phyloP scores from a whole-genome alignment of 2,329 filamentous ascomycete genomes.

The Dryadomyces quercivorus region DNA sequence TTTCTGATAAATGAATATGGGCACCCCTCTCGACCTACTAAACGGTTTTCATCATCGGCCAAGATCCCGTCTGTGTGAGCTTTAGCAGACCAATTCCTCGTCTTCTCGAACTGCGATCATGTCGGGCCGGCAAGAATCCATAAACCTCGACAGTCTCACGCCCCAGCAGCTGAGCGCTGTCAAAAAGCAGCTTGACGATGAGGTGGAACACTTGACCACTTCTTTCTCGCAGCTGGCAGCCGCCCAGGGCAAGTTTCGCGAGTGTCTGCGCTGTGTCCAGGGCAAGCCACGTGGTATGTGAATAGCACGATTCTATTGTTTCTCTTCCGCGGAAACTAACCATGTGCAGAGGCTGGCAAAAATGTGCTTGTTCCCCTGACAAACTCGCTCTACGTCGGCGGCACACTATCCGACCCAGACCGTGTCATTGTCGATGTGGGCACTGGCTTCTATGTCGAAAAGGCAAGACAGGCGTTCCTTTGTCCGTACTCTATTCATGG shows the following conservation, averaged over 20 bases:
- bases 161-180: conserved; percentile 78
- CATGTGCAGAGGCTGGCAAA: conserved; percentile 20
- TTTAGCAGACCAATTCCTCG: neutral
- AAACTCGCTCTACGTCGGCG: conserved; percentile 86
- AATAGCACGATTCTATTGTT: neutral
- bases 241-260: conserved; percentile 83
- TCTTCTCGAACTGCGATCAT: neutral
- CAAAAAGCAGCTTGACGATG: conserved; percentile 92
- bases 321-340: neutral
- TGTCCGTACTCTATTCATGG: neutral
- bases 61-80: too few relatives aligned
- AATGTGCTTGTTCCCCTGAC: conserved; percentile 85
- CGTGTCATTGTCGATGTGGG: conserved; percentile 85
- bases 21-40: neutral
- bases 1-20: neutral
- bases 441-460: conserved; percentile 91
- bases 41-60: neutral
- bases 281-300: conserved; percentile 15
- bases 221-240: conserved; percentile 85
- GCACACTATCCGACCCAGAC: conserved; percentile 59
- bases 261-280: conserved; percentile 71
- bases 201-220: conserved; percentile 83
- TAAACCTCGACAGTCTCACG: conserved; percentile 62
- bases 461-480: conserved; percentile 38
- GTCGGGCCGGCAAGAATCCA: conserved; percentile 21